phyloP scores from a whole-genome alignment of 2,329 filamentous ascomycete species.

The Zalaria sp. region DNA sequence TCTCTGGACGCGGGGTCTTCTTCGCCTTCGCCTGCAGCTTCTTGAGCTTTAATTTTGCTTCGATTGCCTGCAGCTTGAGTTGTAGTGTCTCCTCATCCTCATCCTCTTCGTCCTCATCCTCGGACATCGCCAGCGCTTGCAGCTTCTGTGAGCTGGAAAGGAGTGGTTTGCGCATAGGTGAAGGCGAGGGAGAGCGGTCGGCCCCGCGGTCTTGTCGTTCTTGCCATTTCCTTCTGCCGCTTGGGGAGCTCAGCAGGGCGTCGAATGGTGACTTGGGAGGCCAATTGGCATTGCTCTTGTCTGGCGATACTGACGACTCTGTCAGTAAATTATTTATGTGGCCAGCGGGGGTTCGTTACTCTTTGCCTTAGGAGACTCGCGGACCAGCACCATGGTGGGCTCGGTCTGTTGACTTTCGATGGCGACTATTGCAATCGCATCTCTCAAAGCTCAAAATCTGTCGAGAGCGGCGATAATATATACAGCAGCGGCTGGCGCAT shows the following conservation, averaged over 20 bases:
- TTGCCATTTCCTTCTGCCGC: conserved; percentile 62
- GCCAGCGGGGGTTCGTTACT: conserved; percentile 12
- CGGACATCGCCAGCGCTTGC: conserved; percentile 15
- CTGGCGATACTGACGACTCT: conserved; percentile 19
- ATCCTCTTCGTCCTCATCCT: conserved; percentile 48
- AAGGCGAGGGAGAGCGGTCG: conserved; percentile 37
- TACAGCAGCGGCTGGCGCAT: too few relatives aligned
- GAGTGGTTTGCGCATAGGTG: conserved; percentile 27
- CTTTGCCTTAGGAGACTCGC: conserved; percentile 32
- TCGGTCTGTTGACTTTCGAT: background rate
- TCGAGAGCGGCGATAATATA: too few relatives aligned
- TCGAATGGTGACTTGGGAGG: conserved; percentile 49
- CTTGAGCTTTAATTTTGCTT: conserved; percentile 77
- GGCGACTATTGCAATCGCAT: too few relatives aligned
- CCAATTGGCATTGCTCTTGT: conserved; percentile 35
- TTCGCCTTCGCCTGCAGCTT: conserved; percentile 51
- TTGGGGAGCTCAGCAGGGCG: conserved; percentile 54
- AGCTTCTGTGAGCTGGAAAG: conserved; percentile 13
- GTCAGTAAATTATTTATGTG: too few relatives aligned
- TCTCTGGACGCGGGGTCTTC: conserved; percentile 1
- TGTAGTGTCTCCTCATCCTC: conserved; percentile 84
- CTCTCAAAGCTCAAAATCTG: too few relatives aligned
- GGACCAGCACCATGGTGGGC: conserved; percentile 25
- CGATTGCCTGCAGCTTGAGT: conserved; percentile 74
- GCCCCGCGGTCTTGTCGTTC: conserved; percentile 44